Evolutionary conservation across 805 yeast species (phyloP), one percentile per base, ranked within the genome.

Genomic region (Candida vaughaniae): DNA sequence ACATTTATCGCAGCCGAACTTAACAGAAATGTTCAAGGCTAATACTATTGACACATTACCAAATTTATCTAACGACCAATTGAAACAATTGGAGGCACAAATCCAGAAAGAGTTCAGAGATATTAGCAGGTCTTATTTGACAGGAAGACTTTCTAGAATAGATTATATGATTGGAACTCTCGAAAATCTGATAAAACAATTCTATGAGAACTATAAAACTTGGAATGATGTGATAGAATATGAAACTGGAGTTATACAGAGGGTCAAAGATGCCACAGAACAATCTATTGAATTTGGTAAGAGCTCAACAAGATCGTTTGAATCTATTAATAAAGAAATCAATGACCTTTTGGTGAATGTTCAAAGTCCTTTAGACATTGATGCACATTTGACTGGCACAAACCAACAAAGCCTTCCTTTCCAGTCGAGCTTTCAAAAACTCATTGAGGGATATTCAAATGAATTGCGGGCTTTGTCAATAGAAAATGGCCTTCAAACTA

Each of bases 321-420:
- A 49, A 5, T 64, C 62, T 22, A 57, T 56, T 35, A 66, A 66
- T 36, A 47, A 50, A 6, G 68, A 63, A 40, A 47, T 68, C 8
- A 29, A 45, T 5, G 63, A 53, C 20, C 44, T 67, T 7, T 45
- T 61, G 22, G 41, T 48, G 6, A 56, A 56, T 28, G 40, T 62
- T 5, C 64, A 61, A 35, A 56, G 62, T 45, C 73, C 72, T 1
- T 45, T 62, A 16, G 55, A 48, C 9, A 47, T 64, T 28, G 72
- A 67, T 35, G 51, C 48, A 5, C 46, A 51, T 8, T 47, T 65
- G 22, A 38, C 36, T 5, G 41, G 45, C 15, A 41, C 42, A 7
- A 33, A 41, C 20, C 33, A 37, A 11, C 18, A 32, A n/a, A 12
- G 6, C 3, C 17, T 31, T 2, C 39, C 39, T 9, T 36, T 36